Conservation (phyloP, 2,329 filamentous ascomycete species). For the Ambrosiella cleistominuta region DNA sequence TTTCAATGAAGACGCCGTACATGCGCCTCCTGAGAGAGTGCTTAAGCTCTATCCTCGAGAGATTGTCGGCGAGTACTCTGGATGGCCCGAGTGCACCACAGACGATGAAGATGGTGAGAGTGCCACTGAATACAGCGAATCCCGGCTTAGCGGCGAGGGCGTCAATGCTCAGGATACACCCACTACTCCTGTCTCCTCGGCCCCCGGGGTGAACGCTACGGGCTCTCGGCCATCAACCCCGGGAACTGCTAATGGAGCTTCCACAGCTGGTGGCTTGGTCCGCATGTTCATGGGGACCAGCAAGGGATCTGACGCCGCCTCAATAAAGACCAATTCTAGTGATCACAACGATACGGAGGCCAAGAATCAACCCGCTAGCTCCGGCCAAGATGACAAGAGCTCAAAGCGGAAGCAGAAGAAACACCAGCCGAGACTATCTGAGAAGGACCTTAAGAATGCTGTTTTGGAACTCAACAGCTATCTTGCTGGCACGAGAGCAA, state of each 20-base stretch:
- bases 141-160: slow-evolving; percentile 12
- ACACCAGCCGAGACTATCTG: slow-evolving; percentile 38
- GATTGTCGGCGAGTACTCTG: slow-evolving; percentile 69
- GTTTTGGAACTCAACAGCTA: slow-evolving; percentile 74
- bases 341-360: slow-evolving; percentile 40
- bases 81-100: slow-evolving; percentile 27
- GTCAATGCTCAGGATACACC: background rate
- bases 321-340: slow-evolving; percentile 23
- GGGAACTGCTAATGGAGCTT: slow-evolving; percentile 13
- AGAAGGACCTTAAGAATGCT: slow-evolving; percentile 68
- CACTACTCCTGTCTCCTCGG: background rate
- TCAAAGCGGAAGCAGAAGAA: slow-evolving; percentile 16
- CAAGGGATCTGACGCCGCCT: slow-evolving; percentile 10
- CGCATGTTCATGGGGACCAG: slow-evolving; percentile 31
- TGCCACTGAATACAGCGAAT: slow-evolving; percentile 16
- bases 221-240: slow-evolving; percentile 10
- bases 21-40: slow-evolving; percentile 76
- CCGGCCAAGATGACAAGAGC: slow-evolving; percentile 15
- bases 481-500: slow-evolving; percentile 64
- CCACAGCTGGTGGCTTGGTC: slow-evolving; percentile 28
- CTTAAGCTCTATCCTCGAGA: slow-evolving; percentile 66
- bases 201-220: background rate
- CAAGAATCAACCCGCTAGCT: slow-evolving; percentile 8
- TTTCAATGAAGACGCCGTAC: slow-evolving; percentile 67
- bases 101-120: slow-evolving; percentile 24